These are phyloP conservation scores for Phytophthora citrophthora DNA, from an alignment of 352 stramenopile species.

Conservation along the genomic window DNA sequence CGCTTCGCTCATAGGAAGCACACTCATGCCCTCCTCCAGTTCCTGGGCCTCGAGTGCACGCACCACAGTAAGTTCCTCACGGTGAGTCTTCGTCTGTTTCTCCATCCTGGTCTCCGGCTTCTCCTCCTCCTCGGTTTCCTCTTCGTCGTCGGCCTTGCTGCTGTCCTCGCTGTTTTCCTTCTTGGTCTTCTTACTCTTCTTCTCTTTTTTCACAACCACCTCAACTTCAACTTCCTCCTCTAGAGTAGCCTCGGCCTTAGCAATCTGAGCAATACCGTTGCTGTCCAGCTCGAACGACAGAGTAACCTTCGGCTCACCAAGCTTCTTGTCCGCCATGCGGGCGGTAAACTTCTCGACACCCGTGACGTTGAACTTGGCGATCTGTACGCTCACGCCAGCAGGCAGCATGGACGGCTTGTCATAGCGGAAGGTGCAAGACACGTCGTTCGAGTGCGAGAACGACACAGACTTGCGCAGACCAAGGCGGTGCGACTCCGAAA, in stretches of 20 bases:
- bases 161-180: conserved; percentile 40
- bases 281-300: conserved; percentile 94
- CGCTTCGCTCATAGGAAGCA: conserved; percentile 68
- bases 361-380: conserved; percentile 93
- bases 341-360: conserved; percentile 91
- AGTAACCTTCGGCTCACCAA: conserved; percentile 93
- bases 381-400: conserved; percentile 63
- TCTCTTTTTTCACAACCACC: conserved; percentile 67
- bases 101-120: conserved; percentile 66
- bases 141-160: conserved; percentile 46
- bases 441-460: conserved; percentile 93
- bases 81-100: conserved; percentile 91
- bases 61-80: conserved; percentile 72
- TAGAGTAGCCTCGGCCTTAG: conserved; percentile 93
- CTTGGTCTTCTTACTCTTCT: conserved; percentile 61
- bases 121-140: conserved; percentile 48
- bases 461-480: conserved; percentile 95
- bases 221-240: conserved; percentile 84
- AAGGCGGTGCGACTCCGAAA: conserved; percentile 85
- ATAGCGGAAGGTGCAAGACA: conserved; percentile 93
- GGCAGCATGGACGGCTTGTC: conserved; percentile 88
- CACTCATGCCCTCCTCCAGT: conserved; percentile 45
- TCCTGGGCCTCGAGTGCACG: conserved; percentile 42
- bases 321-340: conserved; percentile 89
- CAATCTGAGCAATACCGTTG: conserved; percentile 91